These are phyloP conservation scores for Clavariopsis aquatica DNA, from an alignment of 495 filamentous ascomycete species.

Conservation along the genomic window DNA sequence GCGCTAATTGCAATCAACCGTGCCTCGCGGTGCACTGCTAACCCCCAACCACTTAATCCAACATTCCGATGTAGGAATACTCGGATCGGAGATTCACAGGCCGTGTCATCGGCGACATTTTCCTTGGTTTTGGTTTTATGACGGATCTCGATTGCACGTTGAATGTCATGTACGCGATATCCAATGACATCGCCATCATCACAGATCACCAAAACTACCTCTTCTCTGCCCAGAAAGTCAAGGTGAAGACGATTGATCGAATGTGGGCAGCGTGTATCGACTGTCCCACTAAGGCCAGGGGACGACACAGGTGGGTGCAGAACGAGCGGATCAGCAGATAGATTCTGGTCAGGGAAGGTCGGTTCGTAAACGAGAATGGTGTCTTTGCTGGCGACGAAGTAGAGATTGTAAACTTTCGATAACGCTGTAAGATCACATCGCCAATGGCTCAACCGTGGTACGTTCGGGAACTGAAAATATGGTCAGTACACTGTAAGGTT, in stretches of 20 bases:
- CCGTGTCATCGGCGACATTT: not conserved
- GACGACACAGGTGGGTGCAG: slow-evolving; percentile 62
- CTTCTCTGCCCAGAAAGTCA: slow-evolving; percentile 75
- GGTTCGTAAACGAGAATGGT: slow-evolving; percentile 77
- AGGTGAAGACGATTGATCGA: slow-evolving; percentile 77
- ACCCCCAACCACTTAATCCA: slow-evolving; percentile 78
- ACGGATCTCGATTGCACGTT: slow-evolving; percentile 46
- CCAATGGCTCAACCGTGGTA: slow-evolving; percentile 14
- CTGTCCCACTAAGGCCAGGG: slow-evolving; percentile 47
- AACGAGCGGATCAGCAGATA: slow-evolving; percentile 65
- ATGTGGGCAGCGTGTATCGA: slow-evolving; percentile 60
- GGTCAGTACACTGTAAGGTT: no score
- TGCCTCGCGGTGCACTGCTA: slow-evolving; percentile 78
- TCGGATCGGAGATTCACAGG: not conserved
- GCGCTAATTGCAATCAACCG: slow-evolving; percentile 79
- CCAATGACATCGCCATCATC: slow-evolving; percentile 90
- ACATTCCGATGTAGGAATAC: slow-evolving; percentile 58
- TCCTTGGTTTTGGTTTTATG: not conserved
- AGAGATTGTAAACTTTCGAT: slow-evolving; percentile 57
- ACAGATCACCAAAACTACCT: slow-evolving; percentile 72
- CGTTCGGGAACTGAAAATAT: not conserved
- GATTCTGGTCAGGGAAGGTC: slow-evolving; percentile 60
- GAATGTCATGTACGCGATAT: slow-evolving; percentile 67
- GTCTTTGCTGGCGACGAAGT: slow-evolving; percentile 73
- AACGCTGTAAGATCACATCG: slow-evolving; percentile 34